These are phyloP conservation scores for Penicillium crustosum DNA, from an alignment of 2,329 filamentous ascomycete species.

Conservation along the genomic window DNA sequence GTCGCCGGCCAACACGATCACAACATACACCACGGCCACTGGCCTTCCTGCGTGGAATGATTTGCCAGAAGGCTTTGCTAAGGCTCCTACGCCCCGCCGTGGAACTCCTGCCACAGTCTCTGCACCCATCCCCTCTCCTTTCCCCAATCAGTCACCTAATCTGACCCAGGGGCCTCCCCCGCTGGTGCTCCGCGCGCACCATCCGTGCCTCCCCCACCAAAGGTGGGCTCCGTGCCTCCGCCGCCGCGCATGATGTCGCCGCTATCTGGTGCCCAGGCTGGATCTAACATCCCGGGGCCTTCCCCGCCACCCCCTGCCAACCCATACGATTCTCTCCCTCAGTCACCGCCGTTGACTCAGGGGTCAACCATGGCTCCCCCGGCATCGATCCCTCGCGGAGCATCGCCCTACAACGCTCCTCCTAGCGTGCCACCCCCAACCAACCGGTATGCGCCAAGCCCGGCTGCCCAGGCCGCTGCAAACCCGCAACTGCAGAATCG, in stretches of 20 bases:
- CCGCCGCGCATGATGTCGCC: constrained; percentile 70
- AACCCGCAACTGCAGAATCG: constrained; percentile 47
- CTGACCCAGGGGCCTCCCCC: constrained; percentile 50
- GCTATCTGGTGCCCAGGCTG: constrained; percentile 54
- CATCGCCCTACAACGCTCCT: constrained; percentile 84
- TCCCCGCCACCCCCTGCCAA: constrained; percentile 46
- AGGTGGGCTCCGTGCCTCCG: constrained; percentile 64
- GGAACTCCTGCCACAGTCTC: constrained; percentile 65
- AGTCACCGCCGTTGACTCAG: constrained; percentile 42
- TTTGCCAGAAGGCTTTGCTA: constrained; percentile 76
- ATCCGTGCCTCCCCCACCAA: constrained; percentile 80
- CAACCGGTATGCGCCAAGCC: constrained; percentile 72
- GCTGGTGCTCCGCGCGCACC: constrained; percentile 62
- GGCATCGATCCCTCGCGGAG: constrained; percentile 62
- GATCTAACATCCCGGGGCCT: constrained; percentile 64
- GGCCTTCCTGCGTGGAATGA: constrained; percentile 91
- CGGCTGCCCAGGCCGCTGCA: constrained; percentile 55
- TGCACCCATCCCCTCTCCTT: constrained; percentile 71
- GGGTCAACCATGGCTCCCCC: constrained; percentile 50
- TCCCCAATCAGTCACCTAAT: constrained; percentile 63
- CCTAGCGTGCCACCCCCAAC: constrained; percentile 67
- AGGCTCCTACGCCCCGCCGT: constrained; percentile 69
- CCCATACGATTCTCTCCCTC: constrained; percentile 41
- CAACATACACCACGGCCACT: constrained; percentile 62
- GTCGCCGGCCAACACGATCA: constrained; percentile 62